Base-by-base conservation (phyloP, 192 early-diverging fungal species). In the Coemansia pectinata region DNA sequence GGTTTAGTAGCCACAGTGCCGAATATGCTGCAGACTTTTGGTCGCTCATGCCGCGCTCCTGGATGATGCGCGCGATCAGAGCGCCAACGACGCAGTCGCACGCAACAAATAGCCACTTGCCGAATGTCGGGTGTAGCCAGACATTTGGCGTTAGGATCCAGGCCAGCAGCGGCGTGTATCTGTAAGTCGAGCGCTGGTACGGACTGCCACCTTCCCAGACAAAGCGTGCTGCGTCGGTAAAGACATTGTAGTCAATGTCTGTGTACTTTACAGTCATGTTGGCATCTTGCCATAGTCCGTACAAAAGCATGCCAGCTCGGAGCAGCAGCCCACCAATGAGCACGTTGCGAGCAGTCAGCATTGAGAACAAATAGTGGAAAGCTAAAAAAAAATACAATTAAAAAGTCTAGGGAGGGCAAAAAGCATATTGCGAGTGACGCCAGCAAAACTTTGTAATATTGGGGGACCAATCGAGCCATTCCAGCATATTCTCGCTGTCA, bases 201-300 rank as follows among this genome's bases (percentile, higher is more conserved):
- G 98, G 98, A 3, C 90, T 93, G 45, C 67, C 58, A 8, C 92
- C 92, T 6, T 78, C 50, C 45, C 87, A 85, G 27, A 98, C 89
- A 72, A 87, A 90, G 39, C 87, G 80, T 5, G 98, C 93, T 1
- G 95, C 98, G 76, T 99, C 98, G 36, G 93, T 92, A 65, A 98
- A 98, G 40, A 99, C 98, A 27, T 86, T 81, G 81, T 99, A 99
- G 81, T 99, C 98, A 63, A 99, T 91, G 68, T 99, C 98, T 3
- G 98, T 99, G 77, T 96, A 99, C 63, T 97, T 97, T n/a, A 99
- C 93, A 23, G 90, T 86, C 61, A 93, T 87, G 52, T 94, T 79
- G 4, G 85, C 83, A 71, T 99, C 97, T 73, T 98, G 96, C 87
- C 89, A 92, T 63, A 91, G 85, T 5, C 96, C 95, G 74, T 96